phyloP scores from a whole-genome alignment of 208 protist genomes.

The Vickermania ingenoplastis region DNA sequence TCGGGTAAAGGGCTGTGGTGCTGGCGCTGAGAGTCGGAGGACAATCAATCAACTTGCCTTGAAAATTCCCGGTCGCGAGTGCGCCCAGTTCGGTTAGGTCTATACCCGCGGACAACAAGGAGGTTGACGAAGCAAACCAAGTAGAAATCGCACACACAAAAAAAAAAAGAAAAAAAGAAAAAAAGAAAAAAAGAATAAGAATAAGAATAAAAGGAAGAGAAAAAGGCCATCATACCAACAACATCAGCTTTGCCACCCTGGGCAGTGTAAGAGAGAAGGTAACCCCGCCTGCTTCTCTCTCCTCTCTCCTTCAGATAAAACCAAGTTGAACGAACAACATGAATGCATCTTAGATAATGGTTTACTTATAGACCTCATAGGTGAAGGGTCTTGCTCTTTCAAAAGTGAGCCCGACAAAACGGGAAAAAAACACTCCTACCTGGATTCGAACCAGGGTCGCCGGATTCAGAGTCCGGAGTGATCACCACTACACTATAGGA shows the following conservation, averaged over 20 bases:
- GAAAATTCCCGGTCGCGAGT: neutral
- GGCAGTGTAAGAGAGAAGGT: too few species aligned
- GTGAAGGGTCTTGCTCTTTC: neutral
- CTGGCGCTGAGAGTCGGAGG: neutral
- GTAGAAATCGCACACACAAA: constrained; percentile 7
- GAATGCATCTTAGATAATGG: neutral
- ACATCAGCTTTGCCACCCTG: too few species aligned
- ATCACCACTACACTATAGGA: too few species aligned
- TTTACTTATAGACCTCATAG: neutral
- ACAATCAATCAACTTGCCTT: neutral
- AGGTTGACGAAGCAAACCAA: constrained; percentile 8
- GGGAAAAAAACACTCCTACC: too few species aligned
- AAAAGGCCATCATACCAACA: constrained; percentile 4
- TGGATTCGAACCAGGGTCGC: too few species aligned
- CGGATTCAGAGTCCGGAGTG: too few species aligned
- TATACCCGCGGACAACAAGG: constrained; percentile 3
- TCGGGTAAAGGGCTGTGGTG: neutral
- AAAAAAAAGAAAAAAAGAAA: constrained; percentile 10
- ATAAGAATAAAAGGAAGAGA: neutral
- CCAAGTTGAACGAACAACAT: constrained; percentile 4
- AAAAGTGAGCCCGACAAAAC: too few species aligned
- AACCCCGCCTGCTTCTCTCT: too few species aligned
- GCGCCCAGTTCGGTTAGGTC: neutral
- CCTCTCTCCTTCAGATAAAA: too few species aligned
- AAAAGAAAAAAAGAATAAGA: constrained; percentile 10